Conservation (phyloP, 495 filamentous ascomycete species). For the Xylaria scruposa region DNA sequence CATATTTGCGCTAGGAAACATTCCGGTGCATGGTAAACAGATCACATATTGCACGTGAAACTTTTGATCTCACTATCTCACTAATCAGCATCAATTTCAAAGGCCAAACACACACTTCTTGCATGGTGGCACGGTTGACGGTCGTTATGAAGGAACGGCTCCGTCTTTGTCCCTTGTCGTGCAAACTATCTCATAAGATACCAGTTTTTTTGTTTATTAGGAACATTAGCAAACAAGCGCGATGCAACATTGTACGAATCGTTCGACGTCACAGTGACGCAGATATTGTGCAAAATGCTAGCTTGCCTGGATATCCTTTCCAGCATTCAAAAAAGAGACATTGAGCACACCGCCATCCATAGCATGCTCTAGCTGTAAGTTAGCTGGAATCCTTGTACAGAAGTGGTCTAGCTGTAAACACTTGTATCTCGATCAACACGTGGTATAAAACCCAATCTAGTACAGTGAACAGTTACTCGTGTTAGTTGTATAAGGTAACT, state of each 20-base stretch:
- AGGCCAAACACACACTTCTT: slow-evolving; percentile 10
- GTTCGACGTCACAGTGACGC: slow-evolving; percentile 22
- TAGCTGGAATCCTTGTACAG: neutral
- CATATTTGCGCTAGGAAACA: slow-evolving; percentile 13
- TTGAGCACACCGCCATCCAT: neutral
- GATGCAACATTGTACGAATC: neutral
- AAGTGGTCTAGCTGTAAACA: neutral
- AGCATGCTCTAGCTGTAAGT: neutral
- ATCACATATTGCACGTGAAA: slow-evolving; percentile 23
- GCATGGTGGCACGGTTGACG: neutral
- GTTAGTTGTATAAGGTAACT: neutral
- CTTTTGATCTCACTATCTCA: neutral
- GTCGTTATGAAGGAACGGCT: neutral
- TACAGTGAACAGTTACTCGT: neutral
- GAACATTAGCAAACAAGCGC: neutral
- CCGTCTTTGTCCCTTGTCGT: neutral
- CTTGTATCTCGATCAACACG: neutral
- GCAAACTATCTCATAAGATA: neutral
- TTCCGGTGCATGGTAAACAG: slow-evolving; percentile 21
- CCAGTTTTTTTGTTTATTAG: neutral
- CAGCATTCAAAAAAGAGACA: neutral
- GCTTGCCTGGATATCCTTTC: neutral
- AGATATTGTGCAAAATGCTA: slow-evolving; percentile 7
- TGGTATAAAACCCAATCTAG: neutral
- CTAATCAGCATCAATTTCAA: neutral